Percentiles rank a stretch among this genome's conserved stretches.
These are phyloP conservation scores for Pseudoneurospora amorphoporcata DNA, from an alignment of 495 filamentous ascomycete species.

Conservation along the genomic window DNA sequence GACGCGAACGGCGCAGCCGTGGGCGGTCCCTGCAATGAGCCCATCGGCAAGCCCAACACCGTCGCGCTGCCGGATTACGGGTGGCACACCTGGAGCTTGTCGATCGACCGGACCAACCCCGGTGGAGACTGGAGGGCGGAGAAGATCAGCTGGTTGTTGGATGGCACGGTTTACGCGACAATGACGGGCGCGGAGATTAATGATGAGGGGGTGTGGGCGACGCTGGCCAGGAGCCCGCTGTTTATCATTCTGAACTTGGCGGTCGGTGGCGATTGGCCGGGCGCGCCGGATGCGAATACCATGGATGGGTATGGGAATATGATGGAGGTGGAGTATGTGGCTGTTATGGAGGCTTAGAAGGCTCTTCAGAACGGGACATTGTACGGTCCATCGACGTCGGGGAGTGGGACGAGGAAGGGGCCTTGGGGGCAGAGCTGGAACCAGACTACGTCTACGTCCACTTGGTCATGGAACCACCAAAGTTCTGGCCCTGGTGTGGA, in stretches of 20 bases:
- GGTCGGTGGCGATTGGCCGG: conserved; percentile 38
- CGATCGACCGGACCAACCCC: conserved; percentile 30
- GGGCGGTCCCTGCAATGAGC: conserved; percentile 40
- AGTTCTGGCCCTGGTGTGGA: too few species aligned
- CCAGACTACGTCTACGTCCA: not conserved
- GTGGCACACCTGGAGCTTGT: conserved; percentile 38
- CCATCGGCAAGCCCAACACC: conserved; percentile 21
- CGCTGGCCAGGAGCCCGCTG: conserved; percentile 36
- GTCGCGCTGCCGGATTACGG: conserved; percentile 24
- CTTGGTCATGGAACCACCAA: not conserved
- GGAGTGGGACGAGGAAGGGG: not conserved
- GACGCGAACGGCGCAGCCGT: conserved; percentile 16
- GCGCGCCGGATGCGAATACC: conserved; percentile 22
- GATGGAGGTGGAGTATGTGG: conserved; percentile 42
- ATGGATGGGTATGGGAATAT: conserved; percentile 35
- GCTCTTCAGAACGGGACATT: not conserved
- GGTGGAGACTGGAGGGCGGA: conserved; percentile 30
- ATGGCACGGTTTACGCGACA: conserved; percentile 30
- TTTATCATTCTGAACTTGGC: conserved; percentile 42
- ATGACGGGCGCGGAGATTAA: conserved; percentile 30
- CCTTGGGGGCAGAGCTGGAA: not conserved
- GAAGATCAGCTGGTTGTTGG: conserved; percentile 35
- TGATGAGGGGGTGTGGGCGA: conserved; percentile 33
- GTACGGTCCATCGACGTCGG: not conserved
- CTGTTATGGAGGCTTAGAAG: conserved; percentile 20